These are phyloP conservation scores for Coprinopsis strossmayeri DNA, from an alignment of 768 basidiomycete genomes.

Conservation along the genomic window DNA sequence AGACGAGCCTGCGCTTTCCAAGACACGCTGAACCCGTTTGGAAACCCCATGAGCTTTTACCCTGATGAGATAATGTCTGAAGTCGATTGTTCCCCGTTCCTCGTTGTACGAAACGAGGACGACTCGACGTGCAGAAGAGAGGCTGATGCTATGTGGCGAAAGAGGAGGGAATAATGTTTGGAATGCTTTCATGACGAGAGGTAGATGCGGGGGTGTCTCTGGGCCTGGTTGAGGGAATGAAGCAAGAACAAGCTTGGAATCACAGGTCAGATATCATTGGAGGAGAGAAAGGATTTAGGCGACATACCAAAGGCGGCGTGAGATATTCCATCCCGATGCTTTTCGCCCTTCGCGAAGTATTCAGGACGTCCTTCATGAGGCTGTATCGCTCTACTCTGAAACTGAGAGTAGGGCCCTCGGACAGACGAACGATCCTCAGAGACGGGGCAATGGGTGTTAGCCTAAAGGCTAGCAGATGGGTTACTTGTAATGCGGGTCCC, in stretches of 20 bases:
- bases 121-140: constrained; percentile 88
- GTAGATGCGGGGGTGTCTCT: constrained; percentile 73
- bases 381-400: constrained; percentile 93
- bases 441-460: constrained; percentile 82
- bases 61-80: constrained; percentile 92
- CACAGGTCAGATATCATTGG: neutral
- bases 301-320: constrained; percentile 80
- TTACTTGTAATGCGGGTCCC: constrained; percentile 84
- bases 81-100: constrained; percentile 79
- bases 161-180: constrained; percentile 96
- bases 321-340: constrained; percentile 87
- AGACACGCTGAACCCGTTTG: constrained; percentile 78
- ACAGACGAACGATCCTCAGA: constrained; percentile 78
- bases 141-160: constrained; percentile 67
- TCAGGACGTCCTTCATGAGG: constrained; percentile 77
- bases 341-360: constrained; percentile 56
- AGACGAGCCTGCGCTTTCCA: constrained; percentile 51
- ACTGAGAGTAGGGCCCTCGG: constrained; percentile 88
- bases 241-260: constrained; percentile 77
- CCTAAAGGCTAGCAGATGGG: constrained; percentile 90
- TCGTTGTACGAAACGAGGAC: constrained; percentile 90
- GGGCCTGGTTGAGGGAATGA: constrained; percentile 76
- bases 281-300: neutral
- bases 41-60: constrained; percentile 94
- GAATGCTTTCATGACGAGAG: constrained; percentile 92